A percentile compares a stretch with the other conserved stretches of the same genome.
Evolutionary conservation across 2,329 filamentous ascomycete genomes (phyloP).

Genomic region (Aspergillus viridinutans): DNA sequence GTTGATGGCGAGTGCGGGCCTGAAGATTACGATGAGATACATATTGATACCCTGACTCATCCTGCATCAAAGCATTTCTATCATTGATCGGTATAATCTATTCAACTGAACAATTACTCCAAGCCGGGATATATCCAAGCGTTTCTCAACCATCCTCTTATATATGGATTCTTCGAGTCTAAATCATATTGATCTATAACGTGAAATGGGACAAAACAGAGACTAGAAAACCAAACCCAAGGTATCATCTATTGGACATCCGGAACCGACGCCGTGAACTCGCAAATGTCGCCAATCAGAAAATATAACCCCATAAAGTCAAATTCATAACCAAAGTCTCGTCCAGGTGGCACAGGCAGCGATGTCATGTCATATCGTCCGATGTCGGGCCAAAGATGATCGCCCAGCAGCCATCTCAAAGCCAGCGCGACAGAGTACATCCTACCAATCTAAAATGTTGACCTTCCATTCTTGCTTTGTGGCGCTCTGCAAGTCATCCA

Average conservation of each 20-base stretch:
- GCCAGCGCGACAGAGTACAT: not conserved
- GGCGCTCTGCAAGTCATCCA: conserved; percentile 53
- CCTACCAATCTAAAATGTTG: conserved; percentile 31
- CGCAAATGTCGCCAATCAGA: not conserved
- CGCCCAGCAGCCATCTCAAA: not conserved
- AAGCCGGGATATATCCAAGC: not conserved
- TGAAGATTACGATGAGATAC: not conserved
- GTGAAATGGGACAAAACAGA: not conserved
- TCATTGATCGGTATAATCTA: not conserved
- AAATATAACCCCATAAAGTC: not conserved
- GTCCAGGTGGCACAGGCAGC: not conserved
- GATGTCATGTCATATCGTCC: not conserved
- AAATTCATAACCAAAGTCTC: not conserved
- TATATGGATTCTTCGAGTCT: not conserved
- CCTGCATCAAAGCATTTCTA: not conserved
- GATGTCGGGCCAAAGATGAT: not conserved
- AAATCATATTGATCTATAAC: not conserved
- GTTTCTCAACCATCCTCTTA: not conserved
- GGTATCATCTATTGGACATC: not conserved
- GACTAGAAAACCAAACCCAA: not conserved
- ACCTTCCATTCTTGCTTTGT: conserved; percentile 46
- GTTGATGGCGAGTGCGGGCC: not conserved
- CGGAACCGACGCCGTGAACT: not conserved
- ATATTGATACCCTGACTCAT: not conserved
- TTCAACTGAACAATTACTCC: not conserved